phyloP scores from a whole-genome alignment of 345 rosid genomes.

The Citrus medica region DNA sequence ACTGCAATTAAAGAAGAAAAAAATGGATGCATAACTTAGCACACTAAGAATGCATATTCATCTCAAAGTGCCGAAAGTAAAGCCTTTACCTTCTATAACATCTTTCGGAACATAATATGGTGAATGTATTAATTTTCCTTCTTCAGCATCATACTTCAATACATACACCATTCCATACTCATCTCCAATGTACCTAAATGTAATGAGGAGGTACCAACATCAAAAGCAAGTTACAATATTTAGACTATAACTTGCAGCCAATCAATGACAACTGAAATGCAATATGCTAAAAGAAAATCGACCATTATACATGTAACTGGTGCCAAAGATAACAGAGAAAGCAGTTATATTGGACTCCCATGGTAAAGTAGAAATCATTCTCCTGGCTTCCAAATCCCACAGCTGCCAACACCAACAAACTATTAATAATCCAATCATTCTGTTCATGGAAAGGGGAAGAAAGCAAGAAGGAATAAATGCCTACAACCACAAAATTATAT shows the following conservation, averaged over 20 bases:
- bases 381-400: conserved; percentile 74
- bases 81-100: conserved; percentile 59
- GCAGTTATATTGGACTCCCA: conserved; percentile 90
- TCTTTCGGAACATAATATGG: conserved; percentile 69
- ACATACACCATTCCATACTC: conserved; percentile 72
- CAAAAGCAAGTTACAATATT: background rate
- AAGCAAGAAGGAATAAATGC: conserved; percentile 8
- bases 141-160: conserved; percentile 54
- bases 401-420: conserved; percentile 48
- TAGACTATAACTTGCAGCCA: background rate
- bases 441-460: background rate
- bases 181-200: conserved; percentile 74
- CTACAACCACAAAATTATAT: too few relatives aligned
- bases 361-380: conserved; percentile 39
- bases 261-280: conserved; percentile 11
- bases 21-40: background rate
- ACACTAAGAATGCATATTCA: background rate
- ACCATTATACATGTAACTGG: conserved; percentile 62
- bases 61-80: background rate
- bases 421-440: conserved; percentile 18
- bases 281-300: background rate
- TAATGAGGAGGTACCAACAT: background rate
- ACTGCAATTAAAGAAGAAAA: background rate
- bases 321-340: conserved; percentile 66
- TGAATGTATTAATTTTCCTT: conserved; percentile 40